A percentile compares a stretch with the other conserved stretches of the same genome.
Conservation (phyloP, 2,329 filamentous ascomycete genomes). For the Penicillium sp. region DNA sequence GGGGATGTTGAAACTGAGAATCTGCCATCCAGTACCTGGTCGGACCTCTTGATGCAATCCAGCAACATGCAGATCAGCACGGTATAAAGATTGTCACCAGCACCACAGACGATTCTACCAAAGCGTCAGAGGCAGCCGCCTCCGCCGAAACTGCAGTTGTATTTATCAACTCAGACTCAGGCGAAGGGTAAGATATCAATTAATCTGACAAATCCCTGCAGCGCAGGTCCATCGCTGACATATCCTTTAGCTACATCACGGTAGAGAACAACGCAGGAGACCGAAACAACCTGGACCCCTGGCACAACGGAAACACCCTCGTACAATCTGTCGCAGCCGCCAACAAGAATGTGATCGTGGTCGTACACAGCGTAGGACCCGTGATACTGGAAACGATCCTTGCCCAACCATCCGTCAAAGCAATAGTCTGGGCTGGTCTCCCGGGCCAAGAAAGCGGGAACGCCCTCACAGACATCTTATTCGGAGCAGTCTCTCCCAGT, state of each 20-base stretch:
- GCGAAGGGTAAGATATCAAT: conserved; percentile 46
- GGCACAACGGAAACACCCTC: conserved; percentile 50
- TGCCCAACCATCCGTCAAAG: conserved; percentile 67
- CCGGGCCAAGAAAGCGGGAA: conserved; percentile 61
- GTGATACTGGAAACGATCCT: conserved; percentile 65
- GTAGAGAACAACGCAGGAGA: conserved; percentile 62
- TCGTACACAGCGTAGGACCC: conserved; percentile 67
- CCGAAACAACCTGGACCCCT: conserved; percentile 53
- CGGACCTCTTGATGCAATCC: conserved; percentile 49
- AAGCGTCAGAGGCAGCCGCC: conserved; percentile 42
- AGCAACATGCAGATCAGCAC: conserved; percentile 39
- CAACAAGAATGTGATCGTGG: conserved; percentile 66
- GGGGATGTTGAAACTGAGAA: conserved; percentile 1
- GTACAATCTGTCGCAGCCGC: conserved; percentile 60
- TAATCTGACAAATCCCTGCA: too few species aligned
- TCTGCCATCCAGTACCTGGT: conserved; percentile 42
- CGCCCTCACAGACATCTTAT: conserved; percentile 51
- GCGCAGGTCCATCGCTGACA: too few species aligned
- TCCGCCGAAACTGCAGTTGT: conserved; percentile 50
- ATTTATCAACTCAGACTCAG: conserved; percentile 54
- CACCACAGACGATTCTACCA: conserved; percentile 41
- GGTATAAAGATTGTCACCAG: conserved; percentile 49
- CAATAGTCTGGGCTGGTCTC: conserved; percentile 66
- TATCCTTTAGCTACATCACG: too few species aligned
- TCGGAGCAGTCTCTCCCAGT: conserved; percentile 47